Evolutionary conservation across 768 basidiomycete species (phyloP), one percentile per base, ranked within the genome.

Genomic region (Leucocoprinus leucothites): DNA sequence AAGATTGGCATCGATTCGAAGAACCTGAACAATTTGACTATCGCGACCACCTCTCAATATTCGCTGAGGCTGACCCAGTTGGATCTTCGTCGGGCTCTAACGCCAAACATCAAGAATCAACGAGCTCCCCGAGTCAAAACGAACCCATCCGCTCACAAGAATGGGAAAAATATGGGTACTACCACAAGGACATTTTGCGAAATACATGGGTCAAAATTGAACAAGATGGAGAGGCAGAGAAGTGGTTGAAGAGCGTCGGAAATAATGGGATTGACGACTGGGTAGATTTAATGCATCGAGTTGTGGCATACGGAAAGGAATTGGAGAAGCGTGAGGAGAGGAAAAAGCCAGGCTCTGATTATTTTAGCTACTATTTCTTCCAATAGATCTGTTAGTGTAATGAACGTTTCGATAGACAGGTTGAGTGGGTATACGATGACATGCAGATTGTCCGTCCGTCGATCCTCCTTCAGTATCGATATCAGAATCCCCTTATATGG

Each of bases 181-280:
- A 58, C 22, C 70, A 72, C 28, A 86, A 76, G 62, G 61, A 54
- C 16, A 49, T 77, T 8, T 57, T 92, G 56, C 71, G 86, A 48
- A 59, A 59, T 14, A 76, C 75, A 19, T 91, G 89, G 90, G 69
- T 72, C 44, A 76, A 73, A 14, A 59, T 90, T 45, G 84, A 85
- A 65, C 70, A 64, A 51, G 69, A 63, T 4, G 85, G 85, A 0
- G 78, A 85, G 53, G 85, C 82, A 1, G 76, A 76, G 34, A 70
- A 71, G 16, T 88, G 84, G 84, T 73, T 88, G 21, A 70, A 69
- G 50, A 86, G 78, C 1, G 81, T 90, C n/a, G 88, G 89, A 1
- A 66, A 76, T 63, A 71, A 73, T 18, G 82, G 80, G 25, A 66
- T 78, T 3, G 66, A 79, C 28, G 86, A 89, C 58, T 91, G 89